Evolutionary conservation across 192 early-diverging fungal species (phyloP).

Genomic region (Kappamyces sp.): DNA sequence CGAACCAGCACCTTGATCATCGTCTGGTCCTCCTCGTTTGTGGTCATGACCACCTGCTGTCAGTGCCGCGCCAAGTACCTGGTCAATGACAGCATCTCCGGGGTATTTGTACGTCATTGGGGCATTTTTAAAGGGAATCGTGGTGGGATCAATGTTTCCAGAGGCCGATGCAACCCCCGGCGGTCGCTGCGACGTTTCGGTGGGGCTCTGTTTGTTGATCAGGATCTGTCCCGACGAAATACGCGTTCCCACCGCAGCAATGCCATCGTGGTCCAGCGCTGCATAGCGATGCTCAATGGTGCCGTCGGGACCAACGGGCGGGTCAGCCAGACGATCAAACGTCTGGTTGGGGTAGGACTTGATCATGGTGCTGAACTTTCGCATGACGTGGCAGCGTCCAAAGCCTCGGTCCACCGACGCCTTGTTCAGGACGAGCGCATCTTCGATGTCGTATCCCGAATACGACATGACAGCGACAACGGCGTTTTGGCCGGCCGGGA

Average conservation of each 20-base stretch:
- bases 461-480: constrained; percentile 97
- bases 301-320: constrained; percentile 21
- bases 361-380: constrained; percentile 79
- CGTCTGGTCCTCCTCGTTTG: constrained; percentile 84
- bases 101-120: constrained; percentile 87
- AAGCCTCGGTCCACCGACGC: constrained; percentile 91
- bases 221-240: constrained; percentile 69
- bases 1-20: constrained; percentile 85
- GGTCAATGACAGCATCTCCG: constrained; percentile 84
- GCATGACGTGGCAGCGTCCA: constrained; percentile 88
- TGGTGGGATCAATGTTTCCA: constrained; percentile 40
- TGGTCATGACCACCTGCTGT: constrained; percentile 73
- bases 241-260: constrained; percentile 76
- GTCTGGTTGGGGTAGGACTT: constrained; percentile 87
- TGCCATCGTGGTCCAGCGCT: constrained; percentile 80
- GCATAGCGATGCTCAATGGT: constrained; percentile 51
- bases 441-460: constrained; percentile 97
- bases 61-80: constrained; percentile 37
- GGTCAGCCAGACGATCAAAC: constrained; percentile 70
- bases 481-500: constrained; percentile 63
- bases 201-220: constrained; percentile 85
- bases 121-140: constrained; percentile 55
- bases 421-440: constrained; percentile 94
- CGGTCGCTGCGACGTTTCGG: constrained; percentile 59
- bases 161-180: constrained; percentile 36